Evolutionary conservation across 2,329 filamentous ascomycete species (phyloP).

Genomic region (Sordariomycetes sp.): DNA sequence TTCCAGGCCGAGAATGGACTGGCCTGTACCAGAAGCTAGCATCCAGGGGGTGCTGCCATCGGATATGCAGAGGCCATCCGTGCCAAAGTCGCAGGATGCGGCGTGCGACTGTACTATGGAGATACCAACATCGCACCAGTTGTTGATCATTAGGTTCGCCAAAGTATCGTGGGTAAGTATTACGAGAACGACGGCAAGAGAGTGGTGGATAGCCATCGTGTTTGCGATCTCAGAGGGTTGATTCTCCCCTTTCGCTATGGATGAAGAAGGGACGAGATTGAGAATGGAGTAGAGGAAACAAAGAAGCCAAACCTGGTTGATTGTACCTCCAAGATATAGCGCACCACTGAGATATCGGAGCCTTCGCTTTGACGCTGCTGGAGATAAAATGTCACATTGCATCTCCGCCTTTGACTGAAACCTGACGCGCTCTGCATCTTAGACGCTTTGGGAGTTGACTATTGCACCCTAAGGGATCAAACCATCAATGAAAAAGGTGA

Average conservation of each 20-base stretch:
- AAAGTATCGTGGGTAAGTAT: not conserved
- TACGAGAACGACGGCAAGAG: not conserved
- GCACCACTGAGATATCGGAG: too few relatives aligned
- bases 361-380: too few relatives aligned
- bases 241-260: too few relatives aligned
- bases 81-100: not conserved
- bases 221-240: too few relatives aligned
- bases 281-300: not conserved
- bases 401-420: too few relatives aligned
- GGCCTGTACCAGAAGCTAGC: not conserved
- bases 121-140: slow-evolving; percentile 4
- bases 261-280: not conserved
- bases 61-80: slow-evolving; percentile 2
- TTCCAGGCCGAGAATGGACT: slow-evolving; percentile 2
- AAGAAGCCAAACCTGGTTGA: too few relatives aligned
- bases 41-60: slow-evolving; percentile 1
- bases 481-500: too few relatives aligned
- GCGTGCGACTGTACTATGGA: slow-evolving; percentile 1
- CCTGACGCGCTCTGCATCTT: too few relatives aligned
- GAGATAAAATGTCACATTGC: too few relatives aligned
- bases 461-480: too few relatives aligned
- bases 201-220: not conserved
- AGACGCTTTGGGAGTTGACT: too few relatives aligned
- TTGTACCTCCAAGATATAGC: too few relatives aligned
- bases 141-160: slow-evolving; percentile 4